Evolutionary conservation across 2,329 filamentous ascomycete species (phyloP), one percentile per base, ranked within the genome.

Genomic region (Fusarium scirpi): DNA sequence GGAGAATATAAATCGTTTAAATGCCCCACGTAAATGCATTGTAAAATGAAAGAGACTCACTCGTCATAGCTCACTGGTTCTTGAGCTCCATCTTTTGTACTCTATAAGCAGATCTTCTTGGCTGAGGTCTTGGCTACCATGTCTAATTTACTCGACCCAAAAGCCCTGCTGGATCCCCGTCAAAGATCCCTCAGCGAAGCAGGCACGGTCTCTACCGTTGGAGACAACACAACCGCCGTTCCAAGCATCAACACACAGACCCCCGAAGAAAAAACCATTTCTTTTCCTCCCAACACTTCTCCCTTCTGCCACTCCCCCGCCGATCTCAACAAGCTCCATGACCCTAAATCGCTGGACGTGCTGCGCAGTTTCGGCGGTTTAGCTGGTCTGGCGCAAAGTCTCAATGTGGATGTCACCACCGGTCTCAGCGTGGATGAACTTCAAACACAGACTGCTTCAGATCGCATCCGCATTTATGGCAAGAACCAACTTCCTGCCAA

Each of bases 91-190:
- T 41, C 18, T 16, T 29, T 34, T n/a, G 16, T 20, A 13, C 9
- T n/a, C 10, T 11, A 34, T 34, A 10, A 41, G 49, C 49, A 52
- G 25, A 41, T n/a, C 24, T 38, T 25, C 24, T 58, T 52, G 54
- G 45, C 63, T 43, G 45, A 41, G 20, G 25, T 29, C 45, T 43
- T 53, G 49, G 24, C 49, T 38, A 68, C 47, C 43, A 70, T 70
- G 67, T 60, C 67, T 47, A 63, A 63, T 51, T n/a, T 68, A 16
- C 67, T 70, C 18, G 67, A 70, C 48, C 67, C 67, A 6, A 71
- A 70, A 41, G 51, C 67, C 24, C 29, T 70, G 34, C 27, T 54
- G 27, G 67, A 71, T 30, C 67, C 62, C 8, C 67, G 63, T 18
- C 67, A 71, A 49, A 58, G 52, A 30, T 70, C 67, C 24, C 51